Evolutionary conservation across 306 rosid genomes (phyloP).

Genomic region (Biancaea sappan): DNA sequence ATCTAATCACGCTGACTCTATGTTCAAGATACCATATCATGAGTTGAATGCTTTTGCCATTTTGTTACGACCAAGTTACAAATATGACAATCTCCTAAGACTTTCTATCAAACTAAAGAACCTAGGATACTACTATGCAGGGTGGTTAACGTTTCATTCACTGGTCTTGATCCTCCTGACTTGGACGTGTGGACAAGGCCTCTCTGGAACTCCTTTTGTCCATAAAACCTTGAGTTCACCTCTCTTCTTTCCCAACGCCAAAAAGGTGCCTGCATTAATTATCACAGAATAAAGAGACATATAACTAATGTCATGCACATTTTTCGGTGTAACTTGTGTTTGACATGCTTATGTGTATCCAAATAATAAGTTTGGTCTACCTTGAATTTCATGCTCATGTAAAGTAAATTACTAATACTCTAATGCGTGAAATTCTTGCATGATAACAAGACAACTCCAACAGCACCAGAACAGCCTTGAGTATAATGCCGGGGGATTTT

Average conservation of each 20-base stretch:
- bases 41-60: conserved; percentile 14
- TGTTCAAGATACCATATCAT: conserved; percentile 30
- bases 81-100: conserved; percentile 48
- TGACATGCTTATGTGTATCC: too few relatives aligned
- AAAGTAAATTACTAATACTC: not conserved
- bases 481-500: not conserved
- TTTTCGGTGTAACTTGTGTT: not conserved
- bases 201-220: conserved; percentile 89
- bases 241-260: conserved; percentile 87
- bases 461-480: not conserved
- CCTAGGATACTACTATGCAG: conserved; percentile 35
- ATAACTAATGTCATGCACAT: not conserved
- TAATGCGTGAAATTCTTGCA: not conserved
- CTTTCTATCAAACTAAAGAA: conserved; percentile 37
- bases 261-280: conserved; percentile 70
- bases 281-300: conserved; percentile 9
- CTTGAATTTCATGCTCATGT: not conserved
- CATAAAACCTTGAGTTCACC: conserved; percentile 84
- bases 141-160: conserved; percentile 37
- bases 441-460: not conserved
- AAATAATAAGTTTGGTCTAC: not conserved
- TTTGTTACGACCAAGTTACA: conserved; percentile 41
- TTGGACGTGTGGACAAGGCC: conserved; percentile 74
- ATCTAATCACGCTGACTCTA: conserved; percentile 27
- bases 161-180: conserved; percentile 51